Evolutionary conservation across 2,329 filamentous ascomycete genomes (phyloP).

Genomic region (Monilinia fructicola): DNA sequence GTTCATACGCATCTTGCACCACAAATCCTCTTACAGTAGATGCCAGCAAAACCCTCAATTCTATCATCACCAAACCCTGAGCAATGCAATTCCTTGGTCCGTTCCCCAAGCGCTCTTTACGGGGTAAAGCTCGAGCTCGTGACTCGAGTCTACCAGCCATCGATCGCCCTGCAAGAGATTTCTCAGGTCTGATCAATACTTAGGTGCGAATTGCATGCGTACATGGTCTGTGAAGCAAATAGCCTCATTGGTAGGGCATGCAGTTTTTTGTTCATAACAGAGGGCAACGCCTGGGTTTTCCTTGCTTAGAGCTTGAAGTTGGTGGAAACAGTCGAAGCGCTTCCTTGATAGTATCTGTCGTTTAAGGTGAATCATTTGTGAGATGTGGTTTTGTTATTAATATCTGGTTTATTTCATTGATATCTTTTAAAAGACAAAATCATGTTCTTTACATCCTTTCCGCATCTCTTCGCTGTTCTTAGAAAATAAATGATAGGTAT

Average conservation of each 20-base stretch:
- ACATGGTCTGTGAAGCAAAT: neutral
- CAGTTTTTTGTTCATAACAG: neutral
- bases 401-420: too few species aligned
- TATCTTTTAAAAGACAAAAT: too few species aligned
- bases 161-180: constrained; percentile 53
- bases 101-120: constrained; percentile 5
- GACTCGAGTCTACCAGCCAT: constrained; percentile 43
- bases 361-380: too few species aligned
- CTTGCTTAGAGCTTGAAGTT: too few species aligned
- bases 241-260: constrained; percentile 4
- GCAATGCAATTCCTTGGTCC: constrained; percentile 12
- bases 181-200: constrained; percentile 44
- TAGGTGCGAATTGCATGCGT: constrained; percentile 7
- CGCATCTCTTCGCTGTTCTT: too few species aligned
- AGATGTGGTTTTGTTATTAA: too few species aligned
- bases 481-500: neutral
- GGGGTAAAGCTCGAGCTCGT: constrained; percentile 37
- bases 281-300: too few species aligned
- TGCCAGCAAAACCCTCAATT: constrained; percentile 49
- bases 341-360: too few species aligned
- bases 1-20: constrained; percentile 6
- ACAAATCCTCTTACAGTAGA: constrained; percentile 33
- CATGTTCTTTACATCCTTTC: too few species aligned
- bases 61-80: constrained; percentile 52
- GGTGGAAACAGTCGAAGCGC: too few species aligned